Conservation (phyloP, 768 basidiomycete species). For the Pholiota microspora region DNA sequence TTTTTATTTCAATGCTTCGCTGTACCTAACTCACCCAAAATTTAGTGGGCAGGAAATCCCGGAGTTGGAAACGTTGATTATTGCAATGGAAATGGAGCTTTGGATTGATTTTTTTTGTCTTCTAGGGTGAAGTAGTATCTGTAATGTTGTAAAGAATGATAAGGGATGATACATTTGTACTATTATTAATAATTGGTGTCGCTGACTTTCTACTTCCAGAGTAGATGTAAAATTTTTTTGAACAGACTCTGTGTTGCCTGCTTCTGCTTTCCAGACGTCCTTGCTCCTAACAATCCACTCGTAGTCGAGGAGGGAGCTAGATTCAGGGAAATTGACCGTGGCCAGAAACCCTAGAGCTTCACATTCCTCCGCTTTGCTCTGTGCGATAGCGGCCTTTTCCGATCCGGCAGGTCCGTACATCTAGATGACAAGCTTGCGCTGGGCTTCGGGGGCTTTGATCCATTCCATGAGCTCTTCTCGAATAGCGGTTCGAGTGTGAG, state of each 20-base stretch:
- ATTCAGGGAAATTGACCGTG: neutral
- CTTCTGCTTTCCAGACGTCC: too few relatives aligned
- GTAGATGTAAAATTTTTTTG: too few relatives aligned
- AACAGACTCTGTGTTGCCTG: too few relatives aligned
- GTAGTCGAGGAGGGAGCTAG: too few relatives aligned
- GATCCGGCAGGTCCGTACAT: neutral
- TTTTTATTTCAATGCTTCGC: neutral
- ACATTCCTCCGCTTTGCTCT: neutral
- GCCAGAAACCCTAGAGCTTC: neutral
- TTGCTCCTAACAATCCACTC: too few relatives aligned
- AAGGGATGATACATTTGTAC: neutral
- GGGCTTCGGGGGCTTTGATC: neutral
- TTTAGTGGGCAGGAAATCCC: constrained; percentile 3
- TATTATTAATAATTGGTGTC: neutral
- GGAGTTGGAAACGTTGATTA: constrained; percentile 2
- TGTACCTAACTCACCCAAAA: neutral
- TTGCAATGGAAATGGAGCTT: constrained; percentile 4
- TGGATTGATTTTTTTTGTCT: neutral
- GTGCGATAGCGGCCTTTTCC: neutral
- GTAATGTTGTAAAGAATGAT: neutral
- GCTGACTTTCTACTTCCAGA: neutral
- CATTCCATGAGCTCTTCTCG: neutral
- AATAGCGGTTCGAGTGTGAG: neutral
- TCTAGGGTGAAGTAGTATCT: neutral
- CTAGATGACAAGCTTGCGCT: neutral